Evolutionary conservation across 2,329 filamentous ascomycete species (phyloP).

Genomic region (Rhynchosporium secalis): DNA sequence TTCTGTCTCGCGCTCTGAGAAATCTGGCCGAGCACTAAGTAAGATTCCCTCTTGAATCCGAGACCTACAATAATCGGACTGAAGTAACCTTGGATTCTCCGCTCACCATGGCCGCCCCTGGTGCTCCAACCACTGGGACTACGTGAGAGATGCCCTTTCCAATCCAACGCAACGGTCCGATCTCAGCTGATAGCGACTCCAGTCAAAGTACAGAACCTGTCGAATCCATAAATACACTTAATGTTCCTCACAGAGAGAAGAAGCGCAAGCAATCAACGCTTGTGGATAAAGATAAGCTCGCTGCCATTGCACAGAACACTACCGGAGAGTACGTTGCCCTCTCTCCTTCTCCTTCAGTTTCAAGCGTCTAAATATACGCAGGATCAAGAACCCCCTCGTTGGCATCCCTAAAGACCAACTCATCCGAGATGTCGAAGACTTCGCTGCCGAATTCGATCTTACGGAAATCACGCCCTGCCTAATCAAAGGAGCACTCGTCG

Average conservation of each 20-base stretch:
- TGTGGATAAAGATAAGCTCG: conserved; percentile 29
- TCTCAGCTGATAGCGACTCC: not conserved
- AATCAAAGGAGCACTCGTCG: conserved; percentile 71
- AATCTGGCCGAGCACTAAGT: not conserved
- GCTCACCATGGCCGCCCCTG: conserved; percentile 14
- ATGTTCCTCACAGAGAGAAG: conserved; percentile 18
- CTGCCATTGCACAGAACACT: conserved; percentile 30
- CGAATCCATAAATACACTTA: conserved; percentile 1
- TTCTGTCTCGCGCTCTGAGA: too few species aligned
- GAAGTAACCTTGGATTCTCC: too few species aligned
- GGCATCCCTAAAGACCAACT: conserved; percentile 54
- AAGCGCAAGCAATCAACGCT: conserved; percentile 28
- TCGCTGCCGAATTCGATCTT: conserved; percentile 60
- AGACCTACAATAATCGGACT: not conserved
- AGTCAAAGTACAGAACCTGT: conserved; percentile 5
- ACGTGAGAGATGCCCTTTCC: not conserved
- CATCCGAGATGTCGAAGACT: conserved; percentile 56
- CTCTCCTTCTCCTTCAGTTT: not conserved
- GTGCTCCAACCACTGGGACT: conserved; percentile 2
- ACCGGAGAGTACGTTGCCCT: conserved; percentile 32
- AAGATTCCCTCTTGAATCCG: not conserved
- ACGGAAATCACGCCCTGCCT: conserved; percentile 58
- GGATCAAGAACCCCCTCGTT: conserved; percentile 57
- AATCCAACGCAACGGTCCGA: not conserved
- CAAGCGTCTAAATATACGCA: conserved; percentile 37